These are phyloP conservation scores for Aspergillus chevalieri DNA, from an alignment of 2,329 filamentous ascomycete species.

Conservation along the genomic window DNA sequence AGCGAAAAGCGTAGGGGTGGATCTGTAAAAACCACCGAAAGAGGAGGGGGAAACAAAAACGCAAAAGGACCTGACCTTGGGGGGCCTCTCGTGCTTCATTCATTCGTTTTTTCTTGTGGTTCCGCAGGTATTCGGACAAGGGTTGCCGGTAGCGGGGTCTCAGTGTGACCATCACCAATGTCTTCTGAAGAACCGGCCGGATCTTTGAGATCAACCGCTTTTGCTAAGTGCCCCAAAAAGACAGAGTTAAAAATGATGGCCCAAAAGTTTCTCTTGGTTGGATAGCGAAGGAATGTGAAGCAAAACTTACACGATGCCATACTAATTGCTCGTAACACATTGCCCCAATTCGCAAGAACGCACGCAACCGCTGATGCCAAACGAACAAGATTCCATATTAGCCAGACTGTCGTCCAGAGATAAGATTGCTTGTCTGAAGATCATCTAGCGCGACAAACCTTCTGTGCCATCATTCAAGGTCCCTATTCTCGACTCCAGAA, in stretches of 20 bases:
- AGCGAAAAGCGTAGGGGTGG: too few relatives aligned
- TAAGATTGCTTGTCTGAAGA: background rate
- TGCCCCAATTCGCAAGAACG: constrained; percentile 63
- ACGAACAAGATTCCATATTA: constrained; percentile 1
- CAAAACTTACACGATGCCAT: constrained; percentile 56
- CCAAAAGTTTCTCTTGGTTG: too few relatives aligned
- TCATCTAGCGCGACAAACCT: constrained; percentile 32
- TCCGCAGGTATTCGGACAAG: constrained; percentile 39
- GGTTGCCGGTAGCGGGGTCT: constrained; percentile 41
- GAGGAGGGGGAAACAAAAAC: too few relatives aligned
- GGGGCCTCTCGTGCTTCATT: background rate
- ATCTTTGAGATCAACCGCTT: constrained; percentile 18
- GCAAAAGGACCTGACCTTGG: background rate
- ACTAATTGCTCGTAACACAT: constrained; percentile 57
- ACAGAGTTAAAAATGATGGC: constrained; percentile 1
- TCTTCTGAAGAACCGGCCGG: constrained; percentile 8
- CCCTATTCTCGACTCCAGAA: constrained; percentile 54
- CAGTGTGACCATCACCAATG: constrained; percentile 64
- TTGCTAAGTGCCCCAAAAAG: constrained; percentile 15
- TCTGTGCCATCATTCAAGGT: constrained; percentile 59
- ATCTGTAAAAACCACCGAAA: too few relatives aligned
- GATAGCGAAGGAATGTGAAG: background rate
- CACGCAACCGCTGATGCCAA: constrained; percentile 51
- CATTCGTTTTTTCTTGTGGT: constrained; percentile 13
- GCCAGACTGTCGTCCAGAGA: background rate